Evolutionary conservation across 768 basidiomycete species (phyloP).

Genomic region (Collybiopsis confluens): DNA sequence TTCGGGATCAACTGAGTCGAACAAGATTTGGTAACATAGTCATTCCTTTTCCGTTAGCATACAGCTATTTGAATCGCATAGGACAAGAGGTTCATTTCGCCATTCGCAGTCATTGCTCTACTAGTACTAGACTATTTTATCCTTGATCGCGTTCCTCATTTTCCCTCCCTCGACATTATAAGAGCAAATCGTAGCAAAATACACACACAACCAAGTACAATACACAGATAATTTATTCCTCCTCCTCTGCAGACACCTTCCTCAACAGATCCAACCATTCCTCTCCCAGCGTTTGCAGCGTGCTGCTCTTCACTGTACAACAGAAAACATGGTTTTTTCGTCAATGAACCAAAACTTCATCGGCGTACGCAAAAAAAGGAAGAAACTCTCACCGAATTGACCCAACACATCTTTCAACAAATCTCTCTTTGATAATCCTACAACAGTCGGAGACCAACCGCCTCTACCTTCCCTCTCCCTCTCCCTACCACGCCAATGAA

Average conservation of each 20-base stretch:
- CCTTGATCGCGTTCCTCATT: too few relatives aligned
- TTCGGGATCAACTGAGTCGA: too few relatives aligned
- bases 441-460: constrained; percentile 62
- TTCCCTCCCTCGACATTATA: too few relatives aligned
- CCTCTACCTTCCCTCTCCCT: constrained; percentile 51
- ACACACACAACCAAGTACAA: too few relatives aligned
- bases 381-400: constrained; percentile 65
- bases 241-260: constrained; percentile 55
- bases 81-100: too few relatives aligned
- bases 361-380: neutral
- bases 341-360: neutral
- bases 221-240: constrained; percentile 19
- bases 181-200: too few relatives aligned
- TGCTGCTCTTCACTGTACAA: constrained; percentile 68
- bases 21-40: too few relatives aligned
- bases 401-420: constrained; percentile 75
- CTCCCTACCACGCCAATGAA: constrained; percentile 90
- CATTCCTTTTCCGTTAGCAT: too few relatives aligned
- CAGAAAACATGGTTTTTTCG: too few relatives aligned
- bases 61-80: too few relatives aligned
- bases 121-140: too few relatives aligned
- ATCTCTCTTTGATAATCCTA: constrained; percentile 77
- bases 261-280: constrained; percentile 83
- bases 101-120: too few relatives aligned
- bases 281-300: constrained; percentile 64